Conservation (phyloP, 23 red algal species). For the Gracilaria gracilis region DNA sequence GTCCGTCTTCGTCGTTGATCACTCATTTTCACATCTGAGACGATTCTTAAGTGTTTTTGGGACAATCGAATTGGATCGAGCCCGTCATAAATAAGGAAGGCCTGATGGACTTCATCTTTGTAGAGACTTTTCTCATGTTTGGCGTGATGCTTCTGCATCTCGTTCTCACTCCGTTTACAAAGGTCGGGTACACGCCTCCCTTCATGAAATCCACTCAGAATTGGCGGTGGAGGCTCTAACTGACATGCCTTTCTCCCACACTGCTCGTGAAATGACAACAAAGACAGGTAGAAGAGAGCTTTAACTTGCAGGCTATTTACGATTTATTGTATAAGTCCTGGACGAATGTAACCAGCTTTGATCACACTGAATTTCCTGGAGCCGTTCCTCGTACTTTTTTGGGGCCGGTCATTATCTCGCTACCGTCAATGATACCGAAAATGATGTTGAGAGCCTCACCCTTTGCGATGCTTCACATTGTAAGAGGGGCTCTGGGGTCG, state of each 20-base stretch:
- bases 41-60: too few species aligned
- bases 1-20: too few species aligned
- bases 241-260: not conserved
- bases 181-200: slow-evolving; percentile 22
- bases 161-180: slow-evolving; percentile 70
- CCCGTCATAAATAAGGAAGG: too few species aligned
- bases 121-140: slow-evolving; percentile 23
- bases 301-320: slow-evolving; percentile 86
- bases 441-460: slow-evolving; percentile 14
- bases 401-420: slow-evolving; percentile 46
- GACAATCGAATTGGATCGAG: too few species aligned
- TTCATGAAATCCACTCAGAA: not conserved
- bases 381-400: slow-evolving; percentile 83
- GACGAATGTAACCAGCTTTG: slow-evolving; percentile 58
- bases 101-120: not conserved
- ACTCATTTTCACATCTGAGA: too few species aligned
- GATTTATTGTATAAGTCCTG: slow-evolving; percentile 76
- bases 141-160: slow-evolving; percentile 63
- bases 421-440: slow-evolving; percentile 6
- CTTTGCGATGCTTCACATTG: slow-evolving; percentile 29
- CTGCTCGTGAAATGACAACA: not conserved
- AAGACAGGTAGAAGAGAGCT: slow-evolving; percentile 91
- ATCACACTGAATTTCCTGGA: slow-evolving; percentile 88
- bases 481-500: slow-evolving; percentile 10
- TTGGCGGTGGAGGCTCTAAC: not conserved